Percentiles rank a stretch among this genome's conserved stretches.
These are phyloP conservation scores for Aspergillus caelatus DNA, from an alignment of 2,329 filamentous ascomycete genomes.

Conservation along the genomic window DNA sequence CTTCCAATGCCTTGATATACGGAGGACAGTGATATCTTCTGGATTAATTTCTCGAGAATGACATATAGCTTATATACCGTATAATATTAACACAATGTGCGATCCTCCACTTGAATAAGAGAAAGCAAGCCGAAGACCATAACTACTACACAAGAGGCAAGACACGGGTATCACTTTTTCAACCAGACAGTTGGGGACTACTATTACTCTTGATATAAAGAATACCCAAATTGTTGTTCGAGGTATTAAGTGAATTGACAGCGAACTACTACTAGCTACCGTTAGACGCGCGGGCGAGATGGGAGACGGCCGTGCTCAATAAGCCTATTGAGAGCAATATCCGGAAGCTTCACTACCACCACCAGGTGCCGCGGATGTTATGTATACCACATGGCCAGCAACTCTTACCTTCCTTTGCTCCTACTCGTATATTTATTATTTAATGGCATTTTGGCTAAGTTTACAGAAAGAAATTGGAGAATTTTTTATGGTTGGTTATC, in stretches of 20 bases:
- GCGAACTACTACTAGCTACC: background rate
- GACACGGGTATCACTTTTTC: background rate
- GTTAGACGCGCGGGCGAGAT: background rate
- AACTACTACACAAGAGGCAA: background rate
- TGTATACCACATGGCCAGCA: conserved; percentile 2
- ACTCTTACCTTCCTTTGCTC: background rate
- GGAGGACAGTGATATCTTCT: background rate
- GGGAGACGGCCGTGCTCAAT: conserved; percentile 10
- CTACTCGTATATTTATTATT: background rate
- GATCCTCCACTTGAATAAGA: background rate
- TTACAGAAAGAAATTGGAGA: background rate
- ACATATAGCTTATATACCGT: background rate
- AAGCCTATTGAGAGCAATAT: conserved; percentile 20
- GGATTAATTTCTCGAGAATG: background rate
- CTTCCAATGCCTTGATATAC: background rate
- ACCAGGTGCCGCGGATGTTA: background rate
- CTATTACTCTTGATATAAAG: background rate
- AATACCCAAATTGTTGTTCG: background rate
- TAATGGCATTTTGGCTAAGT: background rate
- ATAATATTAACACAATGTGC: background rate
- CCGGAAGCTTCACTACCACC: conserved; percentile 8
- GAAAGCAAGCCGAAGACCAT: background rate
- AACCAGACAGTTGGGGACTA: background rate
- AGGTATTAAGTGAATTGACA: background rate
- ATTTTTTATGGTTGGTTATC: background rate